Conservation (phyloP, 441 rosid genomes). For the Erysimum pusillum region DNA sequence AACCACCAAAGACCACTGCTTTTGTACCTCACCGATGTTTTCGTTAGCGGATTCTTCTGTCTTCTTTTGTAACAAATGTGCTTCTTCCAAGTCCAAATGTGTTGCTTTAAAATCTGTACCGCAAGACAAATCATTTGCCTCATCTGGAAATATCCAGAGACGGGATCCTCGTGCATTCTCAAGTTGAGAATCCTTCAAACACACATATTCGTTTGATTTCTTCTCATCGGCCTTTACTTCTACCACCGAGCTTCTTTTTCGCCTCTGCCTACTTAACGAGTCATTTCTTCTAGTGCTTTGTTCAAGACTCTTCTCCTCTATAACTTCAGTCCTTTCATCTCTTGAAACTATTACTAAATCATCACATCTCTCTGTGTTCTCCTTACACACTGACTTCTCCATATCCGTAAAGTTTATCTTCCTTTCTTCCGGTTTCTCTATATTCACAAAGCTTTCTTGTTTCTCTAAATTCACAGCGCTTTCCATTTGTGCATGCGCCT, state of each 20-base stretch:
- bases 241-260: slow-evolving; percentile 35
- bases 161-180: slow-evolving; percentile 53
- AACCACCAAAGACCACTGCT: slow-evolving; percentile 11
- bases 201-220: slow-evolving; percentile 21
- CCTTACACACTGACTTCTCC: slow-evolving; percentile 40
- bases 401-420: slow-evolving; percentile 25
- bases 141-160: slow-evolving; percentile 81
- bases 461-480: slow-evolving; percentile 13
- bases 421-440: slow-evolving; percentile 42
- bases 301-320: slow-evolving; percentile 50
- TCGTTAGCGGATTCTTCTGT: slow-evolving; percentile 38
- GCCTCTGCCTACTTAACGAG: slow-evolving; percentile 44
- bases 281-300: slow-evolving; percentile 46
- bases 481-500: neutral
- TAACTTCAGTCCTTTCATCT: slow-evolving; percentile 47
- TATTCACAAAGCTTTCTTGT: neutral
- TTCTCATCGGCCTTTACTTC: slow-evolving; percentile 47
- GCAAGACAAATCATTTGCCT: slow-evolving; percentile 52
- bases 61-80: slow-evolving; percentile 35
- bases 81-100: slow-evolving; percentile 51
- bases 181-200: slow-evolving; percentile 44
- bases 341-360: slow-evolving; percentile 42
- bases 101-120: slow-evolving; percentile 57
- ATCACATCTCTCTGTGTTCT: slow-evolving; percentile 42
- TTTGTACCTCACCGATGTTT: slow-evolving; percentile 58